A percentile compares a stretch with the other conserved stretches of the same genome.
phyloP scores from a whole-genome alignment of 1,284 basidiomycete species.

The Trichosporon ovoides region DNA sequence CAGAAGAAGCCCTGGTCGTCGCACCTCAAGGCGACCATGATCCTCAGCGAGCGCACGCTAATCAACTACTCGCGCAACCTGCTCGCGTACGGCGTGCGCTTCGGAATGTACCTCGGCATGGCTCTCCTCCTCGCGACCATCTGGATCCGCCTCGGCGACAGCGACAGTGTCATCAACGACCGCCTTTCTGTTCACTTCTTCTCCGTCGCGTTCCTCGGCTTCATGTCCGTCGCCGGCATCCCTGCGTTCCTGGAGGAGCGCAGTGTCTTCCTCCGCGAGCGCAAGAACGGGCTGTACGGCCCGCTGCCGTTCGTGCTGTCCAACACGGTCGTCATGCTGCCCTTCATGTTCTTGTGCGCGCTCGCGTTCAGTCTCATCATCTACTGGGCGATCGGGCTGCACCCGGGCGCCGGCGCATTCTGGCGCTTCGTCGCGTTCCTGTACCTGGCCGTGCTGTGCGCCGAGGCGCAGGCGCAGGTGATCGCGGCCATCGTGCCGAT shows the following conservation, averaged over 20 bases:
- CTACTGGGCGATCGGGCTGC: conserved; percentile 27
- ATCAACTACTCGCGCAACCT: conserved; percentile 46
- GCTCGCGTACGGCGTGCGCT: conserved; percentile 59
- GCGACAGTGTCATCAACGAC: conserved; percentile 43
- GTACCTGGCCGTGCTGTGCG: conserved; percentile 57
- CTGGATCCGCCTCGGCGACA: conserved; percentile 55
- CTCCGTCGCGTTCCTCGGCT: conserved; percentile 59
- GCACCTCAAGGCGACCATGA: conserved; percentile 6
- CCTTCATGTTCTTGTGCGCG: conserved; percentile 45
- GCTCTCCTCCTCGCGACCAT: conserved; percentile 58
- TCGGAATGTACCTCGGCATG: conserved; percentile 60
- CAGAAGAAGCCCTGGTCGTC: not conserved
- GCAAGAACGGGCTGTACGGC: conserved; percentile 34
- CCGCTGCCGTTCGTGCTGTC: conserved; percentile 34
- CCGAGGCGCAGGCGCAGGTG: conserved; percentile 56
- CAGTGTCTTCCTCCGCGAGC: conserved; percentile 45
- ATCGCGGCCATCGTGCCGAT: conserved; percentile 57
- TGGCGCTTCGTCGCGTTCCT: conserved; percentile 58
- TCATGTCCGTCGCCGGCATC: conserved; percentile 50
- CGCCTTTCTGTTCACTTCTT: conserved; percentile 51
- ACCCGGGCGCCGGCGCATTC: conserved; percentile 44
- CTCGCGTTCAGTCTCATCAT: conserved; percentile 31
- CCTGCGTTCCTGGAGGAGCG: conserved; percentile 49
- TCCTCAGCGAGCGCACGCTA: conserved; percentile 17
- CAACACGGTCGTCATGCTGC: conserved; percentile 43